Conservation (phyloP, 805 yeast species). For the Dipodascus albidus region DNA sequence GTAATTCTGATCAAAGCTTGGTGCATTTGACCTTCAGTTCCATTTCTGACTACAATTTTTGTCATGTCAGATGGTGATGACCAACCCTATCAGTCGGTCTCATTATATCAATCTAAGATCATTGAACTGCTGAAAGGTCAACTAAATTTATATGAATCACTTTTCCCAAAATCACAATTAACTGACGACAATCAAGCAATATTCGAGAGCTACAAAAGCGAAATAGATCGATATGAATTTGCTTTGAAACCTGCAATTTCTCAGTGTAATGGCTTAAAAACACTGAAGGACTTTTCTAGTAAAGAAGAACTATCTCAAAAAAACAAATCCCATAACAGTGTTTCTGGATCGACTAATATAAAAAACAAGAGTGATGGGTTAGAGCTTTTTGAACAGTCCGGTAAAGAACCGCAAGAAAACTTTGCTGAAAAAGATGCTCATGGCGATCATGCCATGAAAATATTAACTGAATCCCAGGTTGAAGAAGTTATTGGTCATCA, state of each 20-base stretch:
- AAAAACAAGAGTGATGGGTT: not conserved
- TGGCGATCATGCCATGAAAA: not conserved
- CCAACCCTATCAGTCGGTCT: not conserved
- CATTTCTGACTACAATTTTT: too few relatives aligned
- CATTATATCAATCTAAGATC: not conserved
- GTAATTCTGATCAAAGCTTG: too few relatives aligned
- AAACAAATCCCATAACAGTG: not conserved
- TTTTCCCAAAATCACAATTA: not conserved
- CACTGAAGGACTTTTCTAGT: not conserved
- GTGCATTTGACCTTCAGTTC: too few relatives aligned
- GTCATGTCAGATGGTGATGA: not conserved
- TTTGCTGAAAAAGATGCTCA: not conserved
- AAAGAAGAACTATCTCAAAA: not conserved
- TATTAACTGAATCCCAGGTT: not conserved
- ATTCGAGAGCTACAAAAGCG: not conserved
- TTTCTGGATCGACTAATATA: too few relatives aligned
- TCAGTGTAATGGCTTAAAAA: not conserved
- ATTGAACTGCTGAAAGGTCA: not conserved
- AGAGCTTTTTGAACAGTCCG: not conserved
- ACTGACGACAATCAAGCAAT: not conserved
- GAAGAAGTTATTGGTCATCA: not conserved
- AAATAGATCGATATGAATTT: not conserved
- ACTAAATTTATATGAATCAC: not conserved
- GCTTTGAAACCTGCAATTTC: not conserved
- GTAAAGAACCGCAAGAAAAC: not conserved